Percentiles rank a stretch among this genome's conserved stretches.
These are phyloP conservation scores for Vinca minor DNA, from an alignment of 257 asterid species.

Conservation along the genomic window DNA sequence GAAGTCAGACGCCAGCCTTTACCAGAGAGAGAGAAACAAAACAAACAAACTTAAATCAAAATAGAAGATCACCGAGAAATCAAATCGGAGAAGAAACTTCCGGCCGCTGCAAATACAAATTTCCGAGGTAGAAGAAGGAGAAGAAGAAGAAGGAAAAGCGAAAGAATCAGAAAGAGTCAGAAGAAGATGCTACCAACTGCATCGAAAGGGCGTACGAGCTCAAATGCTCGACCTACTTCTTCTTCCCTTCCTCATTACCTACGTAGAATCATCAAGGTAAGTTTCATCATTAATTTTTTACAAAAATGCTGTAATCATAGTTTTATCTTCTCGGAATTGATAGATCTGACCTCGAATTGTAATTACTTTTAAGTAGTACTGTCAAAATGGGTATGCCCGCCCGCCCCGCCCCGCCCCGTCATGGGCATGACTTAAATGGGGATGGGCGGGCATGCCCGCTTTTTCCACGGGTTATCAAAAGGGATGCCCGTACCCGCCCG, in stretches of 20 bases:
- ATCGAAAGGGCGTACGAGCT: constrained; percentile 65
- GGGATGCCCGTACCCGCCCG: no score
- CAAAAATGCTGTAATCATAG: not conserved
- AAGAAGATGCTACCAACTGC: constrained; percentile 76
- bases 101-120: not conserved
- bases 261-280: constrained; percentile 93
- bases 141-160: not conserved
- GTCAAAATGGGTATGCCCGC: no score
- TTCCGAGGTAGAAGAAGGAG: constrained; percentile 15
- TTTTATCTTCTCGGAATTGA: not conserved
- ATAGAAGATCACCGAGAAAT: not conserved
- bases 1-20: constrained; percentile 4
- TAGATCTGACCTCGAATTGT: constrained; percentile 20
- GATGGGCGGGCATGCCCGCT: no score
- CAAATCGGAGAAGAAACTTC: not conserved
- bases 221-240: constrained; percentile 58
- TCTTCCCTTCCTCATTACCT: constrained; percentile 75
- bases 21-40: not conserved
- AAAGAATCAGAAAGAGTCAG: constrained; percentile 14
- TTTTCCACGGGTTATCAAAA: no score
- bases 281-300: constrained; percentile 3
- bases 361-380: no score
- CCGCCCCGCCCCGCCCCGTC: no score
- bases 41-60: no score
- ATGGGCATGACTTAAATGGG: no score